Conservation (phyloP, 805 yeast genomes). For the Lachancea sp. region DNA sequence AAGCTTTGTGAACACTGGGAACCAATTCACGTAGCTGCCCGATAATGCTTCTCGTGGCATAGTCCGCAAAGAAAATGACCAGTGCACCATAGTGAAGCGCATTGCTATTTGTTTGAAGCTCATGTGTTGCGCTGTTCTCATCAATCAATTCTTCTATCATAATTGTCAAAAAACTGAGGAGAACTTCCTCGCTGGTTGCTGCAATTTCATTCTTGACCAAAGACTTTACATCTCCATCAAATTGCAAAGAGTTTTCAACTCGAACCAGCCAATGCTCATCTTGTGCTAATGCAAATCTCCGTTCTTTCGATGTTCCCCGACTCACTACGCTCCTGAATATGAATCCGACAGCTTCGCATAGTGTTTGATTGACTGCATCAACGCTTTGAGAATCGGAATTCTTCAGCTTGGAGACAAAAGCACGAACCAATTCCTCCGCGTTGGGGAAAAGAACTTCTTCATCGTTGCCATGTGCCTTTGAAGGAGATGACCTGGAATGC, state of each 20-base stretch:
- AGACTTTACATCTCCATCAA: conserved; percentile 37
- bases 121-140: neutral
- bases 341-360: conserved; percentile 45
- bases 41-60: neutral
- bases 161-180: neutral
- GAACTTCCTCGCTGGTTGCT: neutral
- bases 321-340: conserved; percentile 55
- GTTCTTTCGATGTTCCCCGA: conserved; percentile 49
- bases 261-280: conserved; percentile 74
- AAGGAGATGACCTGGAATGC: neutral
- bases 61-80: neutral
- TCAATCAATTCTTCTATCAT: neutral
- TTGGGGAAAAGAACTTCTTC: neutral
- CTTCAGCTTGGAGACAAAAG: neutral
- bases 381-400: too few species aligned
- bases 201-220: neutral
- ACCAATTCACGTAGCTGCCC: neutral
- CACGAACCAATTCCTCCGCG: neutral
- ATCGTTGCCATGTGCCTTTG: neutral
- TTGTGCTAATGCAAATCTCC: conserved; percentile 48
- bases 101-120: neutral
- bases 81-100: neutral
- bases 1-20: neutral
- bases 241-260: conserved; percentile 59
- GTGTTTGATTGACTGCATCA: neutral